Conservation (phyloP, 768 basidiomycete species). For the Lanmaoa pseudosensibilis region DNA sequence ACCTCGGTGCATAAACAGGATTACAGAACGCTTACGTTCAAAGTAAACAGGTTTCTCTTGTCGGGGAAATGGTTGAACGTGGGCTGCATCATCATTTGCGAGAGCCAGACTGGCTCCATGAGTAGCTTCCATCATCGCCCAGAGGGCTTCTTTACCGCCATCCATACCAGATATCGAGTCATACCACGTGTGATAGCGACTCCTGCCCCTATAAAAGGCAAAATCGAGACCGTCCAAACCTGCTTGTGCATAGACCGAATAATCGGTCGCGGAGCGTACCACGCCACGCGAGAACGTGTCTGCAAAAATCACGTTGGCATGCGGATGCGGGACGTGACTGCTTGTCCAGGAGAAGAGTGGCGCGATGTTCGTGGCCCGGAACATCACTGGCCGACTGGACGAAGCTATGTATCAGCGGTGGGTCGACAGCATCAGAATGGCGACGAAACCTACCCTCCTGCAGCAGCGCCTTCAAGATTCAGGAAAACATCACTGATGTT, state of each 20-base stretch:
- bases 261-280: slow-evolving; percentile 74
- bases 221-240: slow-evolving; percentile 74
- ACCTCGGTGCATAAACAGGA: neutral
- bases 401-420: neutral
- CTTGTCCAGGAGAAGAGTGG: slow-evolving; percentile 53
- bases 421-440: neutral
- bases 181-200: slow-evolving; percentile 74
- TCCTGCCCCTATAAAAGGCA: slow-evolving; percentile 74
- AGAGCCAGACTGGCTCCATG: slow-evolving; percentile 55
- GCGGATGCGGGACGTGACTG: slow-evolving; percentile 58
- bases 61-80: slow-evolving; percentile 23
- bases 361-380: slow-evolving; percentile 64
- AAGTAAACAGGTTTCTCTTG: slow-evolving; percentile 58
- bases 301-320: slow-evolving; percentile 66
- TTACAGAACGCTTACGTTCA: slow-evolving; percentile 52
- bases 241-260: slow-evolving; percentile 56
- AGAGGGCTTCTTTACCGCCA: slow-evolving; percentile 58
- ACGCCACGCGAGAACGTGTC: slow-evolving; percentile 68
- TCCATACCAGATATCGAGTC: slow-evolving; percentile 63
- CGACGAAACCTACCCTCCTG: slow-evolving; percentile 58
- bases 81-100: slow-evolving; percentile 42
- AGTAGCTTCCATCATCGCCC: slow-evolving; percentile 77
- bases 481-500: slow-evolving; percentile 65
- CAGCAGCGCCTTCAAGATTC: slow-evolving; percentile 80
- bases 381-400: slow-evolving; percentile 68